A percentile compares a stretch with the other conserved stretches of the same genome.
Evolutionary conservation across 352 stramenopile species (phyloP).

Genomic region (Phytophthora fragariae): DNA sequence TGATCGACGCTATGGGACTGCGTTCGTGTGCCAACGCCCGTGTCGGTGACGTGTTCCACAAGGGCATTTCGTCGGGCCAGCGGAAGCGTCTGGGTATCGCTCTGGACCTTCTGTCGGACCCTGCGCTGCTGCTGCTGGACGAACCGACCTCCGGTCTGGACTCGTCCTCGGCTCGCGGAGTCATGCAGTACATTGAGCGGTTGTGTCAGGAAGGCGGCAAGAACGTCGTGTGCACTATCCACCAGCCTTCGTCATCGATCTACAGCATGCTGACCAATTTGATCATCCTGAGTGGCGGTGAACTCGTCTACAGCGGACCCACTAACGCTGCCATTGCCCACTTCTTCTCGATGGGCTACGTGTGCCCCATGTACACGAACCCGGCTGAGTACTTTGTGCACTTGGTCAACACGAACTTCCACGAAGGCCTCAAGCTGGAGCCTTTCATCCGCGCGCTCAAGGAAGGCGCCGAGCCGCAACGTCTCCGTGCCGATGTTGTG

Average conservation of each 20-base stretch:
- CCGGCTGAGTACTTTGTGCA: slow-evolving; percentile 78
- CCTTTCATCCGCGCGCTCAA: slow-evolving; percentile 49
- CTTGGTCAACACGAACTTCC: slow-evolving; percentile 77
- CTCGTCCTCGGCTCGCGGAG: slow-evolving; percentile 84
- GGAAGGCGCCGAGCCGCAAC: slow-evolving; percentile 45
- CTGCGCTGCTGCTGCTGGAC: slow-evolving; percentile 95
- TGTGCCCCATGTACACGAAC: slow-evolving; percentile 79
- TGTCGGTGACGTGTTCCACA: slow-evolving; percentile 89
- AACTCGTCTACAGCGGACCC: slow-evolving; percentile 92
- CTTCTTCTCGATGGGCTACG: slow-evolving; percentile 66
- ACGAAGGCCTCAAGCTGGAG: slow-evolving; percentile 52
- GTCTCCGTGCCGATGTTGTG: slow-evolving; percentile 50
- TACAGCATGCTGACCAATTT: slow-evolving; percentile 81
- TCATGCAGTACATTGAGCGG: slow-evolving; percentile 86
- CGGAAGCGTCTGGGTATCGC: slow-evolving; percentile 94
- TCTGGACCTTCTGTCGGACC: slow-evolving; percentile 95
- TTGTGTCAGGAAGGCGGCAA: slow-evolving; percentile 65
- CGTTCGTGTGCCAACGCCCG: slow-evolving; percentile 64
- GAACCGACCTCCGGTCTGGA: slow-evolving; percentile 95
- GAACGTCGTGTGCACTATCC: slow-evolving; percentile 88
- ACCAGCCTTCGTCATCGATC: slow-evolving; percentile 85
- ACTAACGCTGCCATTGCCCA: slow-evolving; percentile 65
- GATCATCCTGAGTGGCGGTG: slow-evolving; percentile 70
- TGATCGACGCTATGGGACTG: slow-evolving; percentile 81
- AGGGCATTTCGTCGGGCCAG: slow-evolving; percentile 90